Conservation (phyloP, 2,329 filamentous ascomycete species). For the Grosmannia huntii region DNA sequence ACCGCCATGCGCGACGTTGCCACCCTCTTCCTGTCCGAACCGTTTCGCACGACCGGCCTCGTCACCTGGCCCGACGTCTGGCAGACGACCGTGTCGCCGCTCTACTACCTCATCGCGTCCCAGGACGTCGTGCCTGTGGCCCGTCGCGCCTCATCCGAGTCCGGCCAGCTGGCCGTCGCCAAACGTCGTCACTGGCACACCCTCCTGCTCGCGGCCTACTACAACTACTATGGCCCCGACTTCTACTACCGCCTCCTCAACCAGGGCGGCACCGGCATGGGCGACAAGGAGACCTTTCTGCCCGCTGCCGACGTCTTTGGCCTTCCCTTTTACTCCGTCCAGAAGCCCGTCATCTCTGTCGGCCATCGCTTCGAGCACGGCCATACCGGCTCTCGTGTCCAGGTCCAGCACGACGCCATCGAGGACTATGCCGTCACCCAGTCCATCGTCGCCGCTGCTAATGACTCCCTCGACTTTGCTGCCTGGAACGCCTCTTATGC, state of each 20-base stretch:
- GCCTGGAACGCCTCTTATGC: not conserved
- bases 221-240: constrained; percentile 39
- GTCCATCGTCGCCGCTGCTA: not conserved
- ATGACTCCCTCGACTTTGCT: not conserved
- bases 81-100: constrained; percentile 26
- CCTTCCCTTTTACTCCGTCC: constrained; percentile 25
- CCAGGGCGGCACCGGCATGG: constrained; percentile 28
- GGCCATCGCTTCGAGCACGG: constrained; percentile 19
- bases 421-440: constrained; percentile 15
- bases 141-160: constrained; percentile 27
- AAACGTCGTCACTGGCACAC: constrained; percentile 32
- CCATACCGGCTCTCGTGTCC: constrained; percentile 15
- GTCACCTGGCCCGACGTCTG: constrained; percentile 46
- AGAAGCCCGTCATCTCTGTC: constrained; percentile 18
- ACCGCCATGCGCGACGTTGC: constrained; percentile 29
- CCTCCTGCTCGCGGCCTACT: constrained; percentile 37
- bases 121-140: constrained; percentile 18
- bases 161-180: constrained; percentile 33
- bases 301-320: constrained; percentile 27
- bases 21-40: constrained; percentile 33
- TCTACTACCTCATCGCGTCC: constrained; percentile 31
- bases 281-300: constrained; percentile 36
- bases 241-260: constrained; percentile 37
- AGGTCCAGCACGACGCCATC: constrained; percentile 17
- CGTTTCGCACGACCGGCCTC: constrained; percentile 37